phyloP scores from a whole-genome alignment of 441 rosid genomes.

The Populus tomentosa region DNA sequence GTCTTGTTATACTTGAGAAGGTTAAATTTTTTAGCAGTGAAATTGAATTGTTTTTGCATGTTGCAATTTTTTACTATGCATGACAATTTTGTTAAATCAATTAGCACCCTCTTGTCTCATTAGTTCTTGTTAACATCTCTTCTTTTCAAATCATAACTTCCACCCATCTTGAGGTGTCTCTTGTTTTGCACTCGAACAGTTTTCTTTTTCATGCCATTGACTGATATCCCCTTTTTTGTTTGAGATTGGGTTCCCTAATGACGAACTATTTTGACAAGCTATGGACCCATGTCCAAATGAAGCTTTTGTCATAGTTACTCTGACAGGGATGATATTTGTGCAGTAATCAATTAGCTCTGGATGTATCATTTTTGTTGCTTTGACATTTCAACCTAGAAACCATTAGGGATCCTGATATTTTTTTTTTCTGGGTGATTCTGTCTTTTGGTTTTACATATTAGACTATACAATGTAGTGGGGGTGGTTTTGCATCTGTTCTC shows the following conservation, averaged over 20 bases:
- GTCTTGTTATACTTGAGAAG: background rate
- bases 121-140: background rate
- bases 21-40: background rate
- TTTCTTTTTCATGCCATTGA: background rate
- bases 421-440: background rate
- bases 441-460: background rate
- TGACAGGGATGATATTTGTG: conserved; percentile 28
- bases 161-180: background rate
- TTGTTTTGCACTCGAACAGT: background rate
- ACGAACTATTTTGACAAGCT: conserved; percentile 36
- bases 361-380: background rate
- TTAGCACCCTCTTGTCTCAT: background rate
- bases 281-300: conserved; percentile 52
- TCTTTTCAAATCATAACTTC: background rate
- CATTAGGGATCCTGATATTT: background rate
- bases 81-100: background rate
- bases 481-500: background rate
- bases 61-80: background rate
- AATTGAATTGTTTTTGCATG: background rate
- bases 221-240: background rate
- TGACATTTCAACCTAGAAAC: background rate
- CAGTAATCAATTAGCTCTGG: background rate
- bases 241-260: conserved; percentile 33
- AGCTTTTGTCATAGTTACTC: conserved; percentile 69
- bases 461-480: background rate